phyloP scores from a whole-genome alignment of 768 basidiomycete species.

The Rickenella mellea region DNA sequence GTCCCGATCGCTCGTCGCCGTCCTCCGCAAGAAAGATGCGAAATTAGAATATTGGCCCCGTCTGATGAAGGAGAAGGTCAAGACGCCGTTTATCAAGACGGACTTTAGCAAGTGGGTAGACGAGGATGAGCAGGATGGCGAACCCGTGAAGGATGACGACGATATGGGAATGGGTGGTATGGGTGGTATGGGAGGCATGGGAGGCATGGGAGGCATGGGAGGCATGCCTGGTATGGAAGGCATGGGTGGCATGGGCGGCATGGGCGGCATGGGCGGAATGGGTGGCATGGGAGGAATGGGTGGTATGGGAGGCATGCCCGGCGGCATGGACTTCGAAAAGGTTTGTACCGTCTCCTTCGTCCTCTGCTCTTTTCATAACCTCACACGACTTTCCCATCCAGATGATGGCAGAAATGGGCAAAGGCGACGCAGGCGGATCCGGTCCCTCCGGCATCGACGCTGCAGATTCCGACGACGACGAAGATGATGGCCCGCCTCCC shows the following conservation, averaged over 20 bases:
- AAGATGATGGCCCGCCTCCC: slow-evolving; percentile 70
- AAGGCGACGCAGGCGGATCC: slow-evolving; percentile 12
- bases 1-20: slow-evolving; percentile 55
- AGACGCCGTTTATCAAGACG: slow-evolving; percentile 79
- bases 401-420: slow-evolving; percentile 33
- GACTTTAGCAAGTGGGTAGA: slow-evolving; percentile 95
- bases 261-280: slow-evolving; percentile 37
- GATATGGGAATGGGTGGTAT: slow-evolving; percentile 29
- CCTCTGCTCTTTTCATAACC: slow-evolving; percentile 1
- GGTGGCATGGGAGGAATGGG: slow-evolving; percentile 21
- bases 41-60: slow-evolving; percentile 86
- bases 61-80: slow-evolving; percentile 81
- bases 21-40: slow-evolving; percentile 74
- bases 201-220: slow-evolving; percentile 35
- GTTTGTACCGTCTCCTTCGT: slow-evolving; percentile 22
- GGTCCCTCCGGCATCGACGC: slow-evolving; percentile 16
- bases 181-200: slow-evolving; percentile 30
- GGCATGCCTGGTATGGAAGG: slow-evolving; percentile 43
- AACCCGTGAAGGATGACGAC: slow-evolving; percentile 29
- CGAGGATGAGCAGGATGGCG: slow-evolving; percentile 90
- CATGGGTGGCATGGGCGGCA: slow-evolving; percentile 34
- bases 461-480: slow-evolving; percentile 31
- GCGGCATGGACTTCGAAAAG: slow-evolving; percentile 56
- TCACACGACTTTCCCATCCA: slow-evolving; percentile 10
- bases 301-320: no score